Evolutionary conservation across 345 rosid genomes (phyloP).

Genomic region (Euphorbia tirucalli): DNA sequence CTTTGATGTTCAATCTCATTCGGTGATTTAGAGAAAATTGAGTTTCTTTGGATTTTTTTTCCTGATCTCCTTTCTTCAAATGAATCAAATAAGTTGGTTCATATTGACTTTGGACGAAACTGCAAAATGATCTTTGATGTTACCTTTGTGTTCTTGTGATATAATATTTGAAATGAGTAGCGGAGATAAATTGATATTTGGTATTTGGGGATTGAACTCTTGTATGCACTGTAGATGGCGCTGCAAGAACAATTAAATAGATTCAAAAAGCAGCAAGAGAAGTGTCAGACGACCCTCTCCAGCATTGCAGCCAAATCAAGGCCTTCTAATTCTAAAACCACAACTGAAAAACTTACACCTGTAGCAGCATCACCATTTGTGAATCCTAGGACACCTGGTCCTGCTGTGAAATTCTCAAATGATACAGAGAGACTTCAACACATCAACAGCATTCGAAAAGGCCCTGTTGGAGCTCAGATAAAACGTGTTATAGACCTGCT

Average conservation of each 20-base stretch:
- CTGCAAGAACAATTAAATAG: slow-evolving; percentile 56
- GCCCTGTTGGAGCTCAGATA: slow-evolving; percentile 82
- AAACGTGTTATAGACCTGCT: slow-evolving; percentile 81
- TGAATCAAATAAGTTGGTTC: no score
- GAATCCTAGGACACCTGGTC: slow-evolving; percentile 41
- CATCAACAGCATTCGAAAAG: slow-evolving; percentile 61
- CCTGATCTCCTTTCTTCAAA: no score
- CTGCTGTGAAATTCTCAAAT: slow-evolving; percentile 61
- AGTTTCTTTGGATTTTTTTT: no score
- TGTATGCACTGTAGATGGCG: slow-evolving; percentile 50
- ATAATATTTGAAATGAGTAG: no score
- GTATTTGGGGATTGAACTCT: neutral
- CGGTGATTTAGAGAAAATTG: no score
- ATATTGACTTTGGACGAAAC: no score
- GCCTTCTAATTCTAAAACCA: slow-evolving; percentile 30
- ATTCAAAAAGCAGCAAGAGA: slow-evolving; percentile 78
- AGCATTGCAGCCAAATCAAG: slow-evolving; percentile 54
- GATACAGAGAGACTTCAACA: slow-evolving; percentile 69
- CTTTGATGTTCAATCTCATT: no score
- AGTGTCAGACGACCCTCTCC: slow-evolving; percentile 57
- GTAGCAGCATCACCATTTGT: slow-evolving; percentile 32
- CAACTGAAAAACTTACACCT: slow-evolving; percentile 23
- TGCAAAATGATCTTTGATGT: no score
- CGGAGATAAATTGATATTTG: no score
- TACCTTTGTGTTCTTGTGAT: no score